These are phyloP conservation scores for Diplotaxis tenuifolia DNA, from an alignment of 345 rosid genomes.

Conservation along the genomic window DNA sequence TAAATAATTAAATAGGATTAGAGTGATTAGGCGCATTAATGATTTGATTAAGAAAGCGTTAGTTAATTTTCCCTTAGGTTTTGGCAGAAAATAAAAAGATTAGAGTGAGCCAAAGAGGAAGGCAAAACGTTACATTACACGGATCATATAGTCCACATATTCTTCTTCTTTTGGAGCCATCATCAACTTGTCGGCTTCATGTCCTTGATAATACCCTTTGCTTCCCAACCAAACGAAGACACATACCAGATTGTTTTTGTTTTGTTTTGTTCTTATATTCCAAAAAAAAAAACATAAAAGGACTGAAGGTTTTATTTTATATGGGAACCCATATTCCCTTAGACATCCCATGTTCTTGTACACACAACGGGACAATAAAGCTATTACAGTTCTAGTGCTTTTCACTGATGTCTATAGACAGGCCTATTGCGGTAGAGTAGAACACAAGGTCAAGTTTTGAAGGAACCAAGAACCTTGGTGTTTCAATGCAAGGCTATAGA, in stretches of 20 bases:
- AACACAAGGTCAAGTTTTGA: conserved; percentile 5
- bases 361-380: neutral
- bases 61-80: conserved; percentile 12
- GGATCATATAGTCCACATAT: conserved; percentile 13
- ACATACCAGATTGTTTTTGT: neutral
- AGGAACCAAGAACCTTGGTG: neutral
- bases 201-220: too few species aligned
- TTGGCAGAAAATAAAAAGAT: conserved; percentile 19
- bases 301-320: conserved; percentile 4
- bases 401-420: conserved; percentile 5
- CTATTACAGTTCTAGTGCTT: neutral
- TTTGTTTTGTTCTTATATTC: neutral
- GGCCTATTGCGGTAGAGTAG: neutral
- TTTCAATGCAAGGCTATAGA: neutral
- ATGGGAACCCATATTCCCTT: too few species aligned
- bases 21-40: conserved; percentile 19
- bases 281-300: neutral
- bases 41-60: conserved; percentile 16
- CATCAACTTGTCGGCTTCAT: conserved; percentile 19
- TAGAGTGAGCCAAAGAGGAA: neutral
- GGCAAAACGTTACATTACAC: conserved; percentile 22
- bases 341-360: neutral
- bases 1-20: too few species aligned
- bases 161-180: conserved; percentile 21
- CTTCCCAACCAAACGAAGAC: conserved; percentile 22